Evolutionary conservation across 2,329 filamentous ascomycete species (phyloP).

Genomic region (Canariomyces notabilis): DNA sequence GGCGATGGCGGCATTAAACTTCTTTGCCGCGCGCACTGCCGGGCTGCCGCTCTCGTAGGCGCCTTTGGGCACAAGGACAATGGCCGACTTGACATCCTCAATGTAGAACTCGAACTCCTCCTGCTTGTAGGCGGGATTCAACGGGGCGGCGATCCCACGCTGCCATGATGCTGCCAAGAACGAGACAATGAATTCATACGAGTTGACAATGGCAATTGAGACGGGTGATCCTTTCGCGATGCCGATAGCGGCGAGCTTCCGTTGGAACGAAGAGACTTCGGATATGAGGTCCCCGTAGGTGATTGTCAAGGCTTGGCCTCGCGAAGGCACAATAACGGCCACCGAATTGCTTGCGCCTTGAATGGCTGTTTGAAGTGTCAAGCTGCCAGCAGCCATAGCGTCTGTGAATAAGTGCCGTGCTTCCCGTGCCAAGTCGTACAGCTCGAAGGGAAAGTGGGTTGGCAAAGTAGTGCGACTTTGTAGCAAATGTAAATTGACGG

Average conservation of each 20-base stretch:
- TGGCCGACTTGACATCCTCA: constrained; percentile 73
- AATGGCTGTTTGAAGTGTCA: constrained; percentile 49
- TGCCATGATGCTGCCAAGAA: constrained; percentile 86
- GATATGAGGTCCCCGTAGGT: constrained; percentile 63
- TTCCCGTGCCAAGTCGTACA: not conserved
- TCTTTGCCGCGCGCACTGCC: constrained; percentile 70
- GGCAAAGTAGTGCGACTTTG: not conserved
- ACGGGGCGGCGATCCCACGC: constrained; percentile 75
- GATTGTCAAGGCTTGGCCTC: constrained; percentile 56
- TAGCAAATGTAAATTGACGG: not conserved
- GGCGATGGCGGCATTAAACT: constrained; percentile 77
- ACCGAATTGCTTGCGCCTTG: constrained; percentile 40
- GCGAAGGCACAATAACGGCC: constrained; percentile 70
- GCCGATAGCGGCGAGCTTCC: constrained; percentile 70
- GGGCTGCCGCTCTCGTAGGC: constrained; percentile 61
- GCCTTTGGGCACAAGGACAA: constrained; percentile 71
- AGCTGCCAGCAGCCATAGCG: constrained; percentile 29
- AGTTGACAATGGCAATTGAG: constrained; percentile 78
- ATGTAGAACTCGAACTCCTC: constrained; percentile 91
- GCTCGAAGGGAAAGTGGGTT: not conserved
- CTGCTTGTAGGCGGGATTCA: constrained; percentile 86
- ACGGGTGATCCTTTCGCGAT: constrained; percentile 65
- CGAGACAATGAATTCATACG: constrained; percentile 81
- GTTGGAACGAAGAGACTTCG: constrained; percentile 68
- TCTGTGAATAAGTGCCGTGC: not conserved